phyloP scores from a whole-genome alignment of 2,329 filamentous ascomycete genomes.

The Sarocladium brachiariae region DNA sequence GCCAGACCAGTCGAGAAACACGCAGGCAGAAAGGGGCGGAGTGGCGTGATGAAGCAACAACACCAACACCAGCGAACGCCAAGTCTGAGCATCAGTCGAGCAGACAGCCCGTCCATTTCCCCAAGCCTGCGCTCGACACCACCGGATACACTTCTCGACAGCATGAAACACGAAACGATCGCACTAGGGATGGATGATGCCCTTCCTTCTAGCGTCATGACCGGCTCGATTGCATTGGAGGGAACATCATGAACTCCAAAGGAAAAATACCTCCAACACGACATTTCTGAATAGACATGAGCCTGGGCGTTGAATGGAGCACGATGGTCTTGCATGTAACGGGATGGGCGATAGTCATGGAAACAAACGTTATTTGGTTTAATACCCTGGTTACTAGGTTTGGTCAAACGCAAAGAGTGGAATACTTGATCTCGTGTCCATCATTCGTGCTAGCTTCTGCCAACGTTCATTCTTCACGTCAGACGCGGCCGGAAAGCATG shows the following conservation, averaged over 20 bases:
- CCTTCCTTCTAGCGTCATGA: constrained; percentile 5
- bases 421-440: no score
- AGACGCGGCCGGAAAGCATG: no score
- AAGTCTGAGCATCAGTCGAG: constrained; percentile 2
- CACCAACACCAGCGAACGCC: constrained; percentile 1
- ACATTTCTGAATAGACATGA: background rate
- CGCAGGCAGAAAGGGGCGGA: constrained; percentile 1
- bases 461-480: no score
- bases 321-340: background rate
- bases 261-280: constrained; percentile 19
- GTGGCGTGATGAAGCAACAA: constrained; percentile 1
- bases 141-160: constrained; percentile 6
- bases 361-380: background rate
- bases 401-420: no score
- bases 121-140: constrained; percentile 4
- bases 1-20: constrained; percentile 7
- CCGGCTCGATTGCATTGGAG: background rate
- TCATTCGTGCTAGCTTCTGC: no score
- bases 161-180: background rate
- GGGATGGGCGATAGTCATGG: background rate
- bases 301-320: background rate
- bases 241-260: background rate
- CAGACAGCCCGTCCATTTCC: constrained; percentile 3
- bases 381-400: background rate
- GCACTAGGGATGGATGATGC: background rate